Evolutionary conservation across 2,329 filamentous ascomycete species (phyloP).

Genomic region (Claviceps sp.): DNA sequence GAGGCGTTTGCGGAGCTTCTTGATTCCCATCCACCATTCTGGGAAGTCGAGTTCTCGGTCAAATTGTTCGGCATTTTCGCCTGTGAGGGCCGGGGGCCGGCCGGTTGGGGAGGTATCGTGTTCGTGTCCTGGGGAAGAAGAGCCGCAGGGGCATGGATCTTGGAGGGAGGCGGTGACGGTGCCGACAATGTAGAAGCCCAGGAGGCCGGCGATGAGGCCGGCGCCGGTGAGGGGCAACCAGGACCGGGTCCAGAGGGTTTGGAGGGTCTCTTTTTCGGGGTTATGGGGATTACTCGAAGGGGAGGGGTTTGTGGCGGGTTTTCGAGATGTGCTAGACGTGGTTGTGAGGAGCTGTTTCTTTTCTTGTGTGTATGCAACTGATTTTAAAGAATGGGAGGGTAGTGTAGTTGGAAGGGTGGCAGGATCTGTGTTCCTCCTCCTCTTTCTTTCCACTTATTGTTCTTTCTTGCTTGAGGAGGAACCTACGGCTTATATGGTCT

Average conservation of each 20-base stretch:
- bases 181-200: conserved; percentile 34
- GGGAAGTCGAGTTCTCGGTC: conserved; percentile 44
- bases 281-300: conserved; percentile 12
- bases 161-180: conserved; percentile 23
- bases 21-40: conserved; percentile 44
- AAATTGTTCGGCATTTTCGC: conserved; percentile 38
- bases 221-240: conserved; percentile 33
- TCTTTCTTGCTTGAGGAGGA: not conserved
- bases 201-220: conserved; percentile 28
- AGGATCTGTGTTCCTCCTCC: too few relatives aligned
- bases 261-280: conserved; percentile 19
- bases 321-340: not conserved
- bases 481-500: conserved; percentile 19
- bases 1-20: conserved; percentile 33
- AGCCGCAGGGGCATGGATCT: conserved; percentile 8
- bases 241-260: conserved; percentile 23
- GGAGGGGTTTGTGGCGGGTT: not conserved
- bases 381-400: too few relatives aligned
- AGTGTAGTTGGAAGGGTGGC: too few relatives aligned
- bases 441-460: too few relatives aligned
- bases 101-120: conserved; percentile 30
- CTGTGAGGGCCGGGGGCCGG: conserved; percentile 31
- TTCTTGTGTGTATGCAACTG: not conserved
- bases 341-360: not conserved
- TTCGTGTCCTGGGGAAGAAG: conserved; percentile 11